Evolutionary conservation across 345 rosid genomes (phyloP).

Genomic region (Linum trigynum): DNA sequence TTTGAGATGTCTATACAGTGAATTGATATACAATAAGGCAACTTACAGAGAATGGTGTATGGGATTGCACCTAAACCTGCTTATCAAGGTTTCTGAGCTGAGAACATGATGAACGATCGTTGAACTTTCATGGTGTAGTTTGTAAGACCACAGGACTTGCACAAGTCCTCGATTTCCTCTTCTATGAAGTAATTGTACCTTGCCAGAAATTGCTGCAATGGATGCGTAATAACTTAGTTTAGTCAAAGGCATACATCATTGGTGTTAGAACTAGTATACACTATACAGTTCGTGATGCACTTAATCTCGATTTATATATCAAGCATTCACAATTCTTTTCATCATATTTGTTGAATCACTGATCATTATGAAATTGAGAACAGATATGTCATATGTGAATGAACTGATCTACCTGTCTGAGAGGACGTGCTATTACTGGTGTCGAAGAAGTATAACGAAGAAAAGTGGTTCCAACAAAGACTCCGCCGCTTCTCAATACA

Average conservation of each 20-base stretch:
- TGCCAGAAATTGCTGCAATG: slow-evolving; percentile 43
- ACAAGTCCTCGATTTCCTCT: slow-evolving; percentile 74
- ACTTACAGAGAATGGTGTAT: slow-evolving; percentile 16
- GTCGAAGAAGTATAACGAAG: slow-evolving; percentile 56
- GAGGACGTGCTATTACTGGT: slow-evolving; percentile 38
- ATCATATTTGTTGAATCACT: no score
- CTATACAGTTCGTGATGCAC: no score
- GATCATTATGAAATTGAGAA: no score
- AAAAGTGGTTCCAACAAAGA: slow-evolving; percentile 86
- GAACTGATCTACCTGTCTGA: slow-evolving; percentile 46
- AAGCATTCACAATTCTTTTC: background rate
- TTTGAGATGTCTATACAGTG: background rate
- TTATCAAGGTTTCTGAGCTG: slow-evolving; percentile 76
- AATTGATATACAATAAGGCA: slow-evolving; percentile 3
- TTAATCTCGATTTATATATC: background rate
- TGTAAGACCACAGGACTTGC: slow-evolving; percentile 71
- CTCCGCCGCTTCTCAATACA: slow-evolving; percentile 68
- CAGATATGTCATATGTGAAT: background rate
- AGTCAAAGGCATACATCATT: background rate
- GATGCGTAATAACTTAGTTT: background rate
- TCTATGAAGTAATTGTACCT: slow-evolving; percentile 47
- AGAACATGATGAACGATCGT: slow-evolving; percentile 74
- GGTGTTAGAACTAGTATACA: background rate
- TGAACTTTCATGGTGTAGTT: slow-evolving; percentile 55
- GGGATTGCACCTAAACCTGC: slow-evolving; percentile 12